These are phyloP conservation scores for Fusarium coicis DNA, from an alignment of 2,329 filamentous ascomycete genomes.

Conservation along the genomic window DNA sequence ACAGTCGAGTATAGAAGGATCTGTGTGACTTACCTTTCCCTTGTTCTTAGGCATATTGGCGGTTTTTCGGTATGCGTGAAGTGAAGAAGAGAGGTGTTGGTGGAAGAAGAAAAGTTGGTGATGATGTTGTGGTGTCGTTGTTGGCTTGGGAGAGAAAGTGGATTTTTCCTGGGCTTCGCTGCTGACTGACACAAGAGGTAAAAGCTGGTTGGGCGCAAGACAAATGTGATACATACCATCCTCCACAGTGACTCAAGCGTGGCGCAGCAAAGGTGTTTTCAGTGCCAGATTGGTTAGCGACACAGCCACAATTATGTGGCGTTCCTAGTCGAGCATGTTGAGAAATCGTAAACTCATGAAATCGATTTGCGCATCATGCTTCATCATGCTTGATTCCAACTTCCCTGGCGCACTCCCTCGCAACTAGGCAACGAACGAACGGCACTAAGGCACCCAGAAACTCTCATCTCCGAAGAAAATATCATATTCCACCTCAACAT, in stretches of 20 bases:
- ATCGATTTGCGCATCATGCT: conserved; percentile 2
- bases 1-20: background rate
- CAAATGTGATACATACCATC: conserved; percentile 26
- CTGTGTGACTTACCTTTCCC: conserved; percentile 80
- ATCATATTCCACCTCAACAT: conserved; percentile 19
- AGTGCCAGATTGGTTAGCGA: background rate
- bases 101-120: conserved; percentile 28
- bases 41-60: conserved; percentile 96
- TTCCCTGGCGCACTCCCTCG: background rate
- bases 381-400: background rate
- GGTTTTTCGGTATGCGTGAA: conserved; percentile 15
- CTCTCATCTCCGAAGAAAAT: background rate
- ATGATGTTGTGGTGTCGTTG: conserved; percentile 43
- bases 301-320: conserved; percentile 26
- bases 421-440: background rate
- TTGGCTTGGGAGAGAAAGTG: conserved; percentile 37
- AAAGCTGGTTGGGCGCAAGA: conserved; percentile 17
- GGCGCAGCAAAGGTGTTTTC: conserved; percentile 13
- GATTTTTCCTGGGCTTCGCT: conserved; percentile 40
- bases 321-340: background rate
- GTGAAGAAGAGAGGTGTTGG: conserved; percentile 6
- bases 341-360: background rate
- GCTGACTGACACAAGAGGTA: conserved; percentile 31
- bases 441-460: background rate
- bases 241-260: conserved; percentile 28